Evolutionary conservation across 2,329 filamentous ascomycete species (phyloP).

Genomic region (Paracorniculantispora psalliotae): DNA sequence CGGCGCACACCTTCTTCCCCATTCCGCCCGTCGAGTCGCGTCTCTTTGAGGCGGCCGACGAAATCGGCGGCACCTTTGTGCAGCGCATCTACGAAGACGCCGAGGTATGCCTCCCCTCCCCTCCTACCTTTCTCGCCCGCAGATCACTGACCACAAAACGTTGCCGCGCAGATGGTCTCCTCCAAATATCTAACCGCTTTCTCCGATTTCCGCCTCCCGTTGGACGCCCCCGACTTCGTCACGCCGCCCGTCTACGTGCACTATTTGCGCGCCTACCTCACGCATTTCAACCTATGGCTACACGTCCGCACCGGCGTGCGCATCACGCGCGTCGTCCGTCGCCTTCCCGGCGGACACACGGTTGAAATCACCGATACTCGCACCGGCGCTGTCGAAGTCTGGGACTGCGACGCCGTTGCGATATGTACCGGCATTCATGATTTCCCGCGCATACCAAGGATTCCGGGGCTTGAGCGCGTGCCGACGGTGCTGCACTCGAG

Average conservation of each 20-base stretch:
- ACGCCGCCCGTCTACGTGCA: constrained; percentile 34
- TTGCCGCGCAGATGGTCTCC: constrained; percentile 37
- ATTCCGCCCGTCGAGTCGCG: constrained; percentile 34
- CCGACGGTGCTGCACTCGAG: constrained; percentile 39
- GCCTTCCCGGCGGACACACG: constrained; percentile 1
- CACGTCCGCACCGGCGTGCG: constrained; percentile 31
- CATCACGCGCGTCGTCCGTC: constrained; percentile 25
- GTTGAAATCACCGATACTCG: neutral
- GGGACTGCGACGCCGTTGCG: constrained; percentile 39
- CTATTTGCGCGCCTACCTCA: constrained; percentile 39
- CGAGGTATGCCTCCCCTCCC: constrained; percentile 26
- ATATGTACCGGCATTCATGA: constrained; percentile 42
- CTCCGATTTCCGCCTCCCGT: constrained; percentile 41
- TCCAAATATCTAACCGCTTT: constrained; percentile 47
- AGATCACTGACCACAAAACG: neutral
- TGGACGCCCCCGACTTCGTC: constrained; percentile 40
- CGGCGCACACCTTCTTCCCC: constrained; percentile 33
- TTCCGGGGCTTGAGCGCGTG: constrained; percentile 34
- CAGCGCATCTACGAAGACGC: constrained; percentile 44
- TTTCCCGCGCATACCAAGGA: constrained; percentile 32
- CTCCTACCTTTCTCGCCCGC: neutral
- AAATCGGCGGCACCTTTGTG: constrained; percentile 43
- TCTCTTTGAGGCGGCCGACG: constrained; percentile 40
- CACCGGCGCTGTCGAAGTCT: neutral
- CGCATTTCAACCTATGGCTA: constrained; percentile 32